phyloP scores from a whole-genome alignment of 2,329 filamentous ascomycete genomes.

The Colletotrichum abscissum region DNA sequence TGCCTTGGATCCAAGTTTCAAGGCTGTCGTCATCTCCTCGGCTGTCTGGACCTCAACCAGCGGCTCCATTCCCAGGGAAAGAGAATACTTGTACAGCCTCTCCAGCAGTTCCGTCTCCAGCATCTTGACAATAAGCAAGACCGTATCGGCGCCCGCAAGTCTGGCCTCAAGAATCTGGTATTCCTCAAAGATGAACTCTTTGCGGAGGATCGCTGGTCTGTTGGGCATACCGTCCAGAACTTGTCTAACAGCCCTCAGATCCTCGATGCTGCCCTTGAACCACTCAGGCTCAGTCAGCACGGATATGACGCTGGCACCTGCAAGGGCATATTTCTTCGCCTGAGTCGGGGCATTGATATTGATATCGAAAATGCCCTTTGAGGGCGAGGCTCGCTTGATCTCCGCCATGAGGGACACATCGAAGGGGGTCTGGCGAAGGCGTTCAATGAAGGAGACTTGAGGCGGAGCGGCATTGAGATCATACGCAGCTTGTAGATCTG shows the following conservation, averaged over 20 bases:
- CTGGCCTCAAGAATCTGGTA: slow-evolving; percentile 97
- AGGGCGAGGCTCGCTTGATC: slow-evolving; percentile 96
- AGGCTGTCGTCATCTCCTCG: slow-evolving; percentile 90
- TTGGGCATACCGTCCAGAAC: slow-evolving; percentile 93
- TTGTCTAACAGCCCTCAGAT: slow-evolving; percentile 86
- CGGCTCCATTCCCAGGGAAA: slow-evolving; percentile 94
- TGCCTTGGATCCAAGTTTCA: slow-evolving; percentile 86
- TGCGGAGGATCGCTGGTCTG: slow-evolving; percentile 89
- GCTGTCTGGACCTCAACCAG: slow-evolving; percentile 95
- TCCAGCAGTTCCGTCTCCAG: slow-evolving; percentile 79
- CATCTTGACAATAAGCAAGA: slow-evolving; percentile 99
- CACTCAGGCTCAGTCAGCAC: slow-evolving; percentile 98
- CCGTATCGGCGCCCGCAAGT: slow-evolving; percentile 91
- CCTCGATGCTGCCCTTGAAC: slow-evolving; percentile 99
- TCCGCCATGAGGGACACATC: slow-evolving; percentile 96
- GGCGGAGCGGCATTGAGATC: slow-evolving; percentile 87
- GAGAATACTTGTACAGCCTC: slow-evolving; percentile 87
- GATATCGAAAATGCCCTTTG: slow-evolving; percentile 92
- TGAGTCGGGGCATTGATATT: slow-evolving; percentile 90
- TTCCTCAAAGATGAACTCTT: slow-evolving; percentile 98
- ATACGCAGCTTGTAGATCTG: slow-evolving; percentile 88
- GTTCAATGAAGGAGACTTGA: slow-evolving; percentile 81
- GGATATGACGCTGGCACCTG: slow-evolving; percentile 96
- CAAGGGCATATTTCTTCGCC: slow-evolving; percentile 90
- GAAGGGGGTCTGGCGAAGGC: slow-evolving; percentile 84